Base-by-base conservation (phyloP, 2,329 filamentous ascomycete genomes). In the Aspergillus caelatus region DNA sequence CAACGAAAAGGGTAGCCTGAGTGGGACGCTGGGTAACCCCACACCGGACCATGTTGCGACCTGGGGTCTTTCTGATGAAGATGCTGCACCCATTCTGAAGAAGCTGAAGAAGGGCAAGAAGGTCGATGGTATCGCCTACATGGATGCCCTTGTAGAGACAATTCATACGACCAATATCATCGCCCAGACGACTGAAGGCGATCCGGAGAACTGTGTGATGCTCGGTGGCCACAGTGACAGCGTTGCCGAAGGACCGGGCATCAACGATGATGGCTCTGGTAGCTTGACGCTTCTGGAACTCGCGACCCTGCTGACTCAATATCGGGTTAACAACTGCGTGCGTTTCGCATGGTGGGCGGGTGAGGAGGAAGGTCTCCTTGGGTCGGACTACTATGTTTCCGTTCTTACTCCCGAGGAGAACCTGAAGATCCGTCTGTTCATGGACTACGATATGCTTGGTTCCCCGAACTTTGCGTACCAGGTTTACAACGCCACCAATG, bases 261-360 rank as follows among this genome's bases (percentile, higher is more conserved):
- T 93, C 82, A 93, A 93, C 75, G 91, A 93, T 68, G 89, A 93
- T 70, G 91, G 90, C 34, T 88, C 88, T 3, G 91, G 91, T 62
- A 87, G 83, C 39, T 82, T 87, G 65, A 84, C 82, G 12, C 79
- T 88, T 36, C 79, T 89, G 19, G 86, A 87, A 59, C 79, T 88
- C 45, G 87, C 87, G 8, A 82, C 83, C 28, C 82, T 83, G 82
- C 65, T 93, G 82, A 66, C 86, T 85, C 84, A 92, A 58, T 94
- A 91, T 81, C 85, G 88, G 61, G 88, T 91, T 23, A 91, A 86
- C 66, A 91, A 94, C 76, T 86, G 82, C 7, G 84, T 84, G 14
- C 90, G 89, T 74, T 91, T 92, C 23, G 81, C 79, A 9, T 90
- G 85, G 81, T 90, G 87, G 86, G 83, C 85, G 2, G 87, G 83